Base-by-base conservation (phyloP, 1,284 basidiomycete species). In the Phellopilus nigrolimitatus region DNA sequence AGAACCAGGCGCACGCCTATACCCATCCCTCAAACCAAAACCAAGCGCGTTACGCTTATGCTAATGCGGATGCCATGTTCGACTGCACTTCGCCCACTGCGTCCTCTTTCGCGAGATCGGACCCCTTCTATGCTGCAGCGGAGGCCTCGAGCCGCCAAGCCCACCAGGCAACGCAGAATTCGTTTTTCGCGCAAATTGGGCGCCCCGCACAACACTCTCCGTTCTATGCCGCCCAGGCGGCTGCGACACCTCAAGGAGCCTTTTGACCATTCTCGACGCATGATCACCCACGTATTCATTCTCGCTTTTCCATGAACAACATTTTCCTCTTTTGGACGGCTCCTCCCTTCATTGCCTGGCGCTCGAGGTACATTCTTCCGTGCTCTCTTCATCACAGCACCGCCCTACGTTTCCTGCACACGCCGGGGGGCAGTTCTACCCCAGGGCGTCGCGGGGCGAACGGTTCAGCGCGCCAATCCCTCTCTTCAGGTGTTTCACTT, bases 101-200 rank as follows among this genome's bases (percentile, higher is more conserved):
- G 7, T 49, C 52, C 21, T 43, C 13, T 37, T 53, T 43, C 28
- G 52, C 52, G 39, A 24, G 47, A 5, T 48, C 52, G n/a, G 53
- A 54, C 25, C 53, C 53, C 17, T 54, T 54, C 41, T 54, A 28
- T 34, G 42, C 48, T 8, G 53, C 48, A 8, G 53, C 49, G 1
- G 47, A 34, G 13, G 51, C 46, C 17, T 34, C 43, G 28, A 21
- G 17, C n/a, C 44, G 51, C 9, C 47, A 49, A 28, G 42, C 33
- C 3, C 52, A 48, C n/a, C 41, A 33, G 27, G 30, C 41, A 13
- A 10, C 24, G 13, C 44, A 45, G 33, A 40, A 40, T 30, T 66
- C 68, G 5, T 68, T 74, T 53, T 74, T 78, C 57, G 61, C 65
- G 13, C 74, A 76, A 31, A 62, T 68, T 13, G 72, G 69, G 3